phyloP scores from a whole-genome alignment of 306 rosid species.

The Argentina anserina region DNA sequence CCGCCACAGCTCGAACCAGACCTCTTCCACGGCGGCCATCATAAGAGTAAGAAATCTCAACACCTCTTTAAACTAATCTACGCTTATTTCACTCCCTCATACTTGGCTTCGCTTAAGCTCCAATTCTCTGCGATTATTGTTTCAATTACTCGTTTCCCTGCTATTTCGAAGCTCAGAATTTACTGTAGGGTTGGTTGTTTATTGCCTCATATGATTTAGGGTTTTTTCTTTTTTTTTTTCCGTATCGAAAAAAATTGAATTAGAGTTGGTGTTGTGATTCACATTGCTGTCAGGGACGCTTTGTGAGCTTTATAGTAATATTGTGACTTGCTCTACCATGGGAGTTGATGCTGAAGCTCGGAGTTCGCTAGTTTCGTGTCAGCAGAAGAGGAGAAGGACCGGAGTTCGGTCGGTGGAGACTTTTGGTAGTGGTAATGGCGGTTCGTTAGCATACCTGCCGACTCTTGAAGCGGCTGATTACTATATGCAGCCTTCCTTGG shows the following conservation, averaged over 20 bases:
- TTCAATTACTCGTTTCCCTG: background rate
- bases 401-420: constrained; percentile 19
- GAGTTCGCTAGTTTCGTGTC: constrained; percentile 27
- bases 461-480: constrained; percentile 44
- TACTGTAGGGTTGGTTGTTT: background rate
- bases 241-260: background rate
- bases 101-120: too few species aligned
- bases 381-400: constrained; percentile 50
- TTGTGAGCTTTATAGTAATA: constrained; percentile 11
- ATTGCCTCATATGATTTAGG: background rate
- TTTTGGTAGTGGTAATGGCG: constrained; percentile 33
- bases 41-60: background rate
- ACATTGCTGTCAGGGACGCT: constrained; percentile 19
- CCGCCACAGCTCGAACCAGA: background rate
- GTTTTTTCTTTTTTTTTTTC: too few species aligned
- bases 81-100: background rate
- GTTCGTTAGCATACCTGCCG: constrained; percentile 53
- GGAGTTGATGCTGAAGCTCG: constrained; percentile 37
- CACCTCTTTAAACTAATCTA: background rate
- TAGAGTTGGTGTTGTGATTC: background rate
- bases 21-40: background rate
- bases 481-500: constrained; percentile 53
- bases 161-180: background rate
- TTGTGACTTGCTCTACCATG: constrained; percentile 25
- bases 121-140: too few species aligned